Base-by-base conservation (phyloP, 75 land plant species). In the Pseudotsuga menziesii region DNA sequence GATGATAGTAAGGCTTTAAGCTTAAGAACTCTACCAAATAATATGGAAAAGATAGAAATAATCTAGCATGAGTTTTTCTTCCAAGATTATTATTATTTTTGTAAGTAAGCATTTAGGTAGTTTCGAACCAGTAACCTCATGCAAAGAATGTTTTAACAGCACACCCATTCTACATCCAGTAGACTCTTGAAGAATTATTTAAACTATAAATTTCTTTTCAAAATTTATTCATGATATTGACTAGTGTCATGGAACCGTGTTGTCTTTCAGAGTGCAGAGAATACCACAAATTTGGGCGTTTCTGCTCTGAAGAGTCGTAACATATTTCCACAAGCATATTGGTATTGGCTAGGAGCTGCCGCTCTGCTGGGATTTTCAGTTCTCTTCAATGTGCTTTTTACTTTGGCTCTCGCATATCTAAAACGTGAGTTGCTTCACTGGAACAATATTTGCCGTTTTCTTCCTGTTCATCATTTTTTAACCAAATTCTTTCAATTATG, bases 341-440 rank as follows among this genome's bases (percentile, higher is more conserved):
- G 97, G 97, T 94, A 78, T 71, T 94, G 97, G 97, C 81, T 94
- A 59, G 97, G 93, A 13, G 82, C 70, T 2, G 98, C 80, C 16
- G 95, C 90, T 23, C 85, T 94, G 35, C 19, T 86, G 4, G 95
- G 91, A 39, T 93, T 88, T 78, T 76, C 75, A 16, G 57, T 92
- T 20, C 76, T 94, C 56, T 94, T 94, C 80, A 94, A 94, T 79
- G 56, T 89, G 14, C 84, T 93, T 64, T 94, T 88, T 78, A 94
- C 98, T 16, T 56, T 94, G 17, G 82, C 90, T 14, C 88, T 94
- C 58, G 86, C 80, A 64, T 93, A 87, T 75, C 88, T 94, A 11
- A 88, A 80, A 52, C 91, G 98, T 93, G 85, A 85, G 96, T 78
- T 59, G 35, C 41, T 69, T 41, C 22, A 7, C 2, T 67, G 36